Evolutionary conservation across 2,329 filamentous ascomycete species (phyloP).

Genomic region (Tolypocladium tundrense): DNA sequence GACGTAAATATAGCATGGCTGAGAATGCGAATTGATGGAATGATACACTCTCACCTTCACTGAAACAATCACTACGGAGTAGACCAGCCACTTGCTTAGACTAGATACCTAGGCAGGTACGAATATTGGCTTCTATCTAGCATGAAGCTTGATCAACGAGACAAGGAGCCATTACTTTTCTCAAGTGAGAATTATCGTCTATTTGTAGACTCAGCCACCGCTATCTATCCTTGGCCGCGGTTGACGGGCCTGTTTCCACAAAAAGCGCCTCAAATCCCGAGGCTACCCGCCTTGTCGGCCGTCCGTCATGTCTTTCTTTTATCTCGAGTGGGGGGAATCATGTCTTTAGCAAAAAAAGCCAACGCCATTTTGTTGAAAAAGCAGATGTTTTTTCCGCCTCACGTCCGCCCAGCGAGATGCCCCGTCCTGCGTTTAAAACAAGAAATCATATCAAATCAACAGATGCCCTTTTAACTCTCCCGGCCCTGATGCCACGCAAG

Average conservation of each 20-base stretch:
- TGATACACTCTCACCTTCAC: neutral
- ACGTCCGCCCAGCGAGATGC: constrained; percentile 17
- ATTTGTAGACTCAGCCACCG: constrained; percentile 10
- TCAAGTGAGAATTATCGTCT: constrained; percentile 8
- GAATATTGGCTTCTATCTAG: too few species aligned
- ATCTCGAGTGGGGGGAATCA: constrained; percentile 23
- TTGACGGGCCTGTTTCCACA: constrained; percentile 28
- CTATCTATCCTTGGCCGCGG: constrained; percentile 25
- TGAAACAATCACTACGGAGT: neutral
- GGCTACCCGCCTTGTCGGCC: neutral
- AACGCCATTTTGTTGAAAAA: constrained; percentile 31
- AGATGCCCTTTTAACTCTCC: constrained; percentile 17
- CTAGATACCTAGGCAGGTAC: too few species aligned
- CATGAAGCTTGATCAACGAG: neutral
- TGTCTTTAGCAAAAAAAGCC: constrained; percentile 23
- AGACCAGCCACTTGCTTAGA: neutral
- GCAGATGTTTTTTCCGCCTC: constrained; percentile 23
- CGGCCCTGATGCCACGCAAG: constrained; percentile 27
- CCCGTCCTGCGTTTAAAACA: constrained; percentile 5
- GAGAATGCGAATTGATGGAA: neutral
- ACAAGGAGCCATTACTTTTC: neutral
- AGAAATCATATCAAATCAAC: constrained; percentile 7
- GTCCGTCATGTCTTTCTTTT: constrained; percentile 11
- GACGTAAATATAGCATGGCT: too few species aligned
- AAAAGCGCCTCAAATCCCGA: constrained; percentile 3